Evolutionary conservation across 2,329 filamentous ascomycete species (phyloP), one percentile per base, ranked within the genome.

Genomic region (Colletotrichum graminicola): DNA sequence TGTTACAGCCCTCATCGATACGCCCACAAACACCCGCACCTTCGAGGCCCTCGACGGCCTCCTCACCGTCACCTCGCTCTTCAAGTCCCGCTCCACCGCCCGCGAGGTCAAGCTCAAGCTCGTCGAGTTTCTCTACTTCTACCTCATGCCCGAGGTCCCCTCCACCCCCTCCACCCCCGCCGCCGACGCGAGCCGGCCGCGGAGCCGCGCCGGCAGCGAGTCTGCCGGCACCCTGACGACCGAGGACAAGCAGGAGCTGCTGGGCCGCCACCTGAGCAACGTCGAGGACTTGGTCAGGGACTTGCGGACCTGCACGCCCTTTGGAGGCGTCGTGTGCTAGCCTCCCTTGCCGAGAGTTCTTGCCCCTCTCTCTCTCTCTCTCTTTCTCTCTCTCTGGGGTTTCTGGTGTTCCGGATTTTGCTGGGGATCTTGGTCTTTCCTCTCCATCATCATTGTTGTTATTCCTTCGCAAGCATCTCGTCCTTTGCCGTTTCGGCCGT

Each of bases 41-140:
- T 98, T 99, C 78, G 96, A 99, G 84, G 87, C 89, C 66, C 92
- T 97, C 75, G 95, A 98, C 79, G 96, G 96, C 66, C 89, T 99
- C 6, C 89, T 97, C 51, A 96, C 94, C 1, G 91, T 98, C 56
- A 97, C 95, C 2, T 95, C 93, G 12, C 88, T 98, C 61, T 98
- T 98, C 89, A 97, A 97, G 82, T 93, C 92, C 74, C 91, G 94
- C 72, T 90, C 91, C 75, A 98, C 95, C 4, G 91, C 91, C 32
- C 91, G 94, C 73, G 93, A 95, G 76, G 95, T 98, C 75, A 98
- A 97, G 84, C 89, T 97, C 78, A 96, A 97, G 81, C 90, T 97
- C n/a, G 92, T 98, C 76, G 96, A 98, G 81, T 98, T 98, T 79
- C 84, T 99, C 62, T 98, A 98, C 85, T 98, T 98, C 82, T 99